Conservation (phyloP, 78 protist species). For the Guillardia theta region DNA sequence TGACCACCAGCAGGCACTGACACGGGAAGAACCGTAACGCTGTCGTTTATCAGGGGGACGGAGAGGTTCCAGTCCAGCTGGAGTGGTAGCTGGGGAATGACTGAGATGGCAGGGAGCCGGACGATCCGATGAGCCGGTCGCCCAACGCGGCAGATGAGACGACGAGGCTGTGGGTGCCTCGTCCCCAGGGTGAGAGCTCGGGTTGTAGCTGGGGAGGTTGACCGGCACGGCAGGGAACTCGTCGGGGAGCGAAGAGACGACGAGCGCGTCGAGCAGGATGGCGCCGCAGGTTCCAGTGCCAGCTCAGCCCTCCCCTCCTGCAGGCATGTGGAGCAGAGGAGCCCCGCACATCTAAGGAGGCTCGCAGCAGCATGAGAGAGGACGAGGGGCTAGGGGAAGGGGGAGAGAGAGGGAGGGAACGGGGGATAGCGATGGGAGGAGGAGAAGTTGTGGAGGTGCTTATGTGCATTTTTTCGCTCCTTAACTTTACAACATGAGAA, state of each 20-base stretch:
- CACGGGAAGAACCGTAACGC: neutral
- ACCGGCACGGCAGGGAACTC: neutral
- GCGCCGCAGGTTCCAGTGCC: neutral
- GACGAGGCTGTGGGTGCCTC: neutral
- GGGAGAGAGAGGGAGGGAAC: neutral
- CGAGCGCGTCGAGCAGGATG: neutral
- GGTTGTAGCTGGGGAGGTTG: neutral
- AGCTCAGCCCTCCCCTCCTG: neutral
- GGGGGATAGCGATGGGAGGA: neutral
- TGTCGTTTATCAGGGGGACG: neutral
- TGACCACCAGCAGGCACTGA: too few relatives aligned
- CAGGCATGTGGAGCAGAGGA: neutral
- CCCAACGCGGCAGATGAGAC: neutral
- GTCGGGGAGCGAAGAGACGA: neutral
- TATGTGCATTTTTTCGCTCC: neutral
- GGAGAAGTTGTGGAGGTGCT: too few relatives aligned
- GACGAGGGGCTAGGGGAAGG: neutral
- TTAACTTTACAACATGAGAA: neutral
- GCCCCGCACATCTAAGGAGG: neutral
- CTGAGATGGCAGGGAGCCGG: neutral
- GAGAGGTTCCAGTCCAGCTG: neutral
- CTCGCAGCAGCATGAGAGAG: neutral
- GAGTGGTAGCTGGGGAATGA: neutral
- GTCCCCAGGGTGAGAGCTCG: neutral
- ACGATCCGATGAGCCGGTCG: neutral